phyloP scores from a whole-genome alignment of 2,329 filamentous ascomycete genomes.

The Penicillium verrucosum region DNA sequence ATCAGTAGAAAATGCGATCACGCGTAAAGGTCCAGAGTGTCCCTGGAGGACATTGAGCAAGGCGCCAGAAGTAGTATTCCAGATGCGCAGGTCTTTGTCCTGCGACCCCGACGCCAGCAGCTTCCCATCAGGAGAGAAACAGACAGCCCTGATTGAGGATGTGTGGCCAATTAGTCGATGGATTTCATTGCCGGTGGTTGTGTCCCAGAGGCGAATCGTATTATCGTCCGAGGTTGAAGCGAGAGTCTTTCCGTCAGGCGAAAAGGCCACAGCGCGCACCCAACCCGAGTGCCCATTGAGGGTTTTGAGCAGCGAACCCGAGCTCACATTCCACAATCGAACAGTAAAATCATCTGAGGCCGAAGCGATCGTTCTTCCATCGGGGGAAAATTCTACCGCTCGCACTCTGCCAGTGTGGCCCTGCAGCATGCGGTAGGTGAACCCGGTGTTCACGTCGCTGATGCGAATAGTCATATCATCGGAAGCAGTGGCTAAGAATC shows the following conservation, averaged over 20 bases:
- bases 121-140: slow-evolving; percentile 5
- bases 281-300: slow-evolving; percentile 4
- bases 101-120: slow-evolving; percentile 4
- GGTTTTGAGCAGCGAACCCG: background rate
- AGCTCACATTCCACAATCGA: slow-evolving; percentile 5
- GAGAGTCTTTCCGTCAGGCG: slow-evolving; percentile 2
- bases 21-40: slow-evolving; percentile 4
- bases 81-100: slow-evolving; percentile 8
- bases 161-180: background rate
- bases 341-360: slow-evolving; percentile 8
- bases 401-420: slow-evolving; percentile 9
- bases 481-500: slow-evolving; percentile 7
- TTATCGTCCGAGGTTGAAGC: slow-evolving; percentile 8
- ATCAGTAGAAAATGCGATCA: slow-evolving; percentile 1
- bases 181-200: background rate
- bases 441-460: slow-evolving; percentile 9
- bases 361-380: slow-evolving; percentile 6
- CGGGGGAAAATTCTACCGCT: slow-evolving; percentile 7
- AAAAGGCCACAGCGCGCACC: slow-evolving; percentile 10
- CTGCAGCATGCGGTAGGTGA: slow-evolving; percentile 8
- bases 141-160: slow-evolving; percentile 3
- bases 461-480: slow-evolving; percentile 11
- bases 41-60: background rate
- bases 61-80: slow-evolving; percentile 5
- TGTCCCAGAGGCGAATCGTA: slow-evolving; percentile 6